A percentile compares a stretch with the other conserved stretches of the same genome.
Evolutionary conservation across 345 rosid species (phyloP).

Genomic region (Gossypium longicalyx): DNA sequence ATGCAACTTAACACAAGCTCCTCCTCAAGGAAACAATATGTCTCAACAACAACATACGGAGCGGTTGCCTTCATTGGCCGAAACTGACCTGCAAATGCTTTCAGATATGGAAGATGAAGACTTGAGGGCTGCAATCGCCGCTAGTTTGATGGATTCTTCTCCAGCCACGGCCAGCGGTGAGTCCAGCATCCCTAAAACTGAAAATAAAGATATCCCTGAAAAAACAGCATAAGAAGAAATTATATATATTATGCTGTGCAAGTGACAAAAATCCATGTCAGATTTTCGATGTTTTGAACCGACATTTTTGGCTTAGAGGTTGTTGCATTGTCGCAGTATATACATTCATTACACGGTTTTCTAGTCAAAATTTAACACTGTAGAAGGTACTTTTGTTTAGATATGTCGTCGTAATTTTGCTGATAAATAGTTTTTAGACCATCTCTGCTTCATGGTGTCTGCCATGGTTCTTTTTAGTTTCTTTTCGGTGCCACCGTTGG

Average conservation of each 20-base stretch:
- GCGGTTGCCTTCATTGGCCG: slow-evolving; percentile 30
- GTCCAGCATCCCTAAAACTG: slow-evolving; percentile 28
- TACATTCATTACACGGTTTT: slow-evolving; percentile 19
- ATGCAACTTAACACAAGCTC: slow-evolving; percentile 37
- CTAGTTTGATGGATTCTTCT: slow-evolving; percentile 73
- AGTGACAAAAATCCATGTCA: slow-evolving; percentile 19
- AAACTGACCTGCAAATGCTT: slow-evolving; percentile 37
- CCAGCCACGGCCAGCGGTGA: slow-evolving; percentile 35
- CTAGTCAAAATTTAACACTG: slow-evolving; percentile 2
- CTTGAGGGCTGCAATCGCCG: slow-evolving; percentile 88
- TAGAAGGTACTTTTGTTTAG: neutral
- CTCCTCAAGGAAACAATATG: slow-evolving; percentile 31
- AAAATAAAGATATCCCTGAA: slow-evolving; percentile 26
- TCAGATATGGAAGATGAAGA: slow-evolving; percentile 72
- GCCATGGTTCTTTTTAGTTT: neutral
- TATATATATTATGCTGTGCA: slow-evolving; percentile 1
- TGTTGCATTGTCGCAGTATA: slow-evolving; percentile 16
- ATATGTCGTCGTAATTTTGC: neutral
- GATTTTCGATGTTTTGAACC: slow-evolving; percentile 17
- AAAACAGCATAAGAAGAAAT: slow-evolving; percentile 24
- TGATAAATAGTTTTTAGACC: neutral
- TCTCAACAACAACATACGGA: slow-evolving; percentile 32
- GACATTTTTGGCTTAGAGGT: slow-evolving; percentile 8
- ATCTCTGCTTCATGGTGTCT: neutral
- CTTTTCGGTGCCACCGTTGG: neutral